Evolutionary conservation across 768 basidiomycete species (phyloP), one percentile per base, ranked within the genome.

Genomic region (Boletus rubroflammeus): DNA sequence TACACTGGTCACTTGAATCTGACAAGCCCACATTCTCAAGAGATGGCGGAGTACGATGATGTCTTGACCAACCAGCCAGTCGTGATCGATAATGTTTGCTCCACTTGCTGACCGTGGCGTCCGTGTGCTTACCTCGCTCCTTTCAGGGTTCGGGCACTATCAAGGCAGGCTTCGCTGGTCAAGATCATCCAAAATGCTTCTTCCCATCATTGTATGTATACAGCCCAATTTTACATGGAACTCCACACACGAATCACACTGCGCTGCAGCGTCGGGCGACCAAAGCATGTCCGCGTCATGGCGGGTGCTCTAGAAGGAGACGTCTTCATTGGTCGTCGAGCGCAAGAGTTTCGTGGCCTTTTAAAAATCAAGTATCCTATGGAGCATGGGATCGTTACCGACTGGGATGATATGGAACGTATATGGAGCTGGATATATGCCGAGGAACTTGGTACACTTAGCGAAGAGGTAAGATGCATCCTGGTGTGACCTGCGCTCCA

Each of bases 391-490:
- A 94, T 99, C 55, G 97, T 99, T 9, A 96, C 91, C 35, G 93
- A 99, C 76, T 99, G 97, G 96, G 97, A 99, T 68, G 97, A 99
- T 68, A 99, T 99, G 97, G 97, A 99, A 71, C 85, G 91, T 56
- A 98, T 99, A 80, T 99, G 97, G 97, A 89, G 81, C 60, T 95
- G 93, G 88, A 90, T 98, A 44, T 99, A 98, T 68, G 86, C 90
- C 21, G 94, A 98, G 68, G 96, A 97, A 67, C 77, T 98, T 42
- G 90, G 92, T 21, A 97, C 95, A 5, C 76, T 98, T 62, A 95
- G 93, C 67, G 97, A 98, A 78, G 96, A 98, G 85, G 96, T 96
- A 58, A 55, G 77, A 62, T 34, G 13, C 31, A 25, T 31, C 25
- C 43, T 41, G 8, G n/a, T 25, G 11, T 44, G 6, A 25, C 42